Base-by-base conservation (phyloP, 176 grass and related monocot species). In the Paspalum vaginatum region DNA sequence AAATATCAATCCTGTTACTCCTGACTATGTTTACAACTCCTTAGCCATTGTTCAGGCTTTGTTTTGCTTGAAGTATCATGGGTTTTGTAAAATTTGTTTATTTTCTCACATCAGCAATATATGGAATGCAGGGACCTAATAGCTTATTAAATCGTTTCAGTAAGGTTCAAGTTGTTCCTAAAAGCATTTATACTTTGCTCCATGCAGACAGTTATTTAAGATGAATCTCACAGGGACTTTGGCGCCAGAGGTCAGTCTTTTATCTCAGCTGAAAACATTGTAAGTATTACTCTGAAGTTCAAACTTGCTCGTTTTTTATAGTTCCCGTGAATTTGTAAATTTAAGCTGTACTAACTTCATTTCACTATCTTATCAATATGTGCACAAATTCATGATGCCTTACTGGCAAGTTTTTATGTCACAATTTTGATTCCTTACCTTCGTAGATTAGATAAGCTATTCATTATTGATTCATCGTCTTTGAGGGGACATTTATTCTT, bases 171-270 rank as follows among this genome's bases (percentile, higher is more conserved):
- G 20, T 11, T 70, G 47, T 39, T 53, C 49, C 44, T 77, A 18
- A 22, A 76, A 56, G 7, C 53, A 65, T 53, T 53, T 54, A 38
- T 60, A 16, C 61, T 85, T 72, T 47, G 54, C 39, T 59, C 60
- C 32, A 42, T 84, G 62, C 81, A 98, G 96, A 81, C 96, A 95
- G 45, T 77, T 98, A 61, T 86, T 98, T 74, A 88, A 89, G 71
- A 87, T 68, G 81, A 88, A 98, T 77, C 90, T 98, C 74, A 89
- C 84, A 75, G 96, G 96, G 88, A 91, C 67, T 91, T 85, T 98
- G 77, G 88, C 86, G 22, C 86, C 88, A 74, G 92, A 95, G 71
- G 56, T 95, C 80, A 84, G 90, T 73, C 88, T 74, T 91, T 74
- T 98, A 69, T 79, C 88, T 75, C 81, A 78, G 65, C 84, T 95